Evolutionary conservation across 2,329 filamentous ascomycete species (phyloP), one percentile per base, ranked within the genome.

Genomic region (Dryadomyces quercus-mongolicae): DNA sequence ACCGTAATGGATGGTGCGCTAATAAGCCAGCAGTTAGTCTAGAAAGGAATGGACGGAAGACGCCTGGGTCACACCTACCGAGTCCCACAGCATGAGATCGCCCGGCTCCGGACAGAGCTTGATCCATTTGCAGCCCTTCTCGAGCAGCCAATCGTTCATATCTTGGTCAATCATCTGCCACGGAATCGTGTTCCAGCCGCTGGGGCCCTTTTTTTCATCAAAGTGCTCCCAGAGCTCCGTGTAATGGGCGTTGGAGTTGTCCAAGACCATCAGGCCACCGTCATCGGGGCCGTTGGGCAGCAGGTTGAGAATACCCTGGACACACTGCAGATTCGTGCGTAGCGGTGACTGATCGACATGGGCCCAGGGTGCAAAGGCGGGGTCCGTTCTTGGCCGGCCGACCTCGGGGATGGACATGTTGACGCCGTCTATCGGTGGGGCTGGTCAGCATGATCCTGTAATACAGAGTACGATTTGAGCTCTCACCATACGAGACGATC

Each of bases 21-120:
- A 16, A 2, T 4, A n/a, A 13, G 3, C 5, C 5, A 15, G 25
- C 8, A 4, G 8, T 31, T 31, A n/a, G 18, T 8, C 16, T n/a
- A 44, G 42, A 12, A 44, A 20, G 16, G 10, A 5, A 20, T 8
- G 16, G n/a, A n/a, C n/a, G 13, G 15, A 20, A n/a, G n/a, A 8
- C 16, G 42, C 13, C 16, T 4, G 42, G 42, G 12, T 5, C 15
- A 43, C 7, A 18, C 42, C 16, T 44, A 44, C 42, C 21, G 45
- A 61, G 55, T 70, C 68, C 63, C 68, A 70, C 5, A 69, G 56
- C 16, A 70, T 60, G 12, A 70, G 55, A 46, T 70, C 67, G 1
- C 67, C 67, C 0, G 66, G 66, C 25, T 66, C 66, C 16, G 65
- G 66, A 45, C 61, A 56, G 13, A 69, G 58, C 56, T 68, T 63